Evolutionary conservation across 495 filamentous ascomycete genomes (phyloP), one percentile per base, ranked within the genome.

Genomic region (Neurospora africana): DNA sequence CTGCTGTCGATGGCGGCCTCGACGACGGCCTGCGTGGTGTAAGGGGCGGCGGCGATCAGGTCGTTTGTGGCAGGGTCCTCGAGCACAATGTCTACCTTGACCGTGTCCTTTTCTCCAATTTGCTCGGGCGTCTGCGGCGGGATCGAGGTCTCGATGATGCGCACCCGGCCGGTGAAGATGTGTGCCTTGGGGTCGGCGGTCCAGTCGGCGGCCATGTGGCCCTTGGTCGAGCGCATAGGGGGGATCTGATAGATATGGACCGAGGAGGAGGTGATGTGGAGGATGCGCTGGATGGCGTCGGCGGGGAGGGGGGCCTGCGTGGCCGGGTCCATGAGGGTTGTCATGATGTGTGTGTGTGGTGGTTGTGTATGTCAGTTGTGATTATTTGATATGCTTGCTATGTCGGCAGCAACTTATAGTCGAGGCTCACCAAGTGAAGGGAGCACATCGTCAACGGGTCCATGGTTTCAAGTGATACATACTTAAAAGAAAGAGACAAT

Each of bases 241-340:
- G 92, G 92, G 78, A 94, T 90, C 76, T 88, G 83, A 83, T 95
- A 95, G 84, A 95, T 84, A 84, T 94, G 91, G 75, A 94, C 90
- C 70, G 84, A 82, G 70, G 82, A 65, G 53, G 30, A 80, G 53
- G 88, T 84, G 75, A 93, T 82, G 86, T 90, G 92, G 78, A 94
- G 87, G 80, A 93, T 84, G 73, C 92, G 88, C 77, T 93, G 91
- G 80, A 94, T 92, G 74, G 91, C 89, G 75, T 91, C 90, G 6
- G 85, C 72, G 68, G 88, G 88, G 69, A 91, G 85, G 69, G 86
- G 79, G 4, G 71, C 80, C 71, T 84, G 85, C 33, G 89, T 91
- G 67, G 85, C 79, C 68, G 89, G 89, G 82, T 91, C 89, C 74
- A 87, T 80, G 53, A 77, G 70, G 27, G 77, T 69, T 71, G 81